Base-by-base conservation (phyloP, 495 filamentous ascomycete species). In the Letharia columbiana region DNA sequence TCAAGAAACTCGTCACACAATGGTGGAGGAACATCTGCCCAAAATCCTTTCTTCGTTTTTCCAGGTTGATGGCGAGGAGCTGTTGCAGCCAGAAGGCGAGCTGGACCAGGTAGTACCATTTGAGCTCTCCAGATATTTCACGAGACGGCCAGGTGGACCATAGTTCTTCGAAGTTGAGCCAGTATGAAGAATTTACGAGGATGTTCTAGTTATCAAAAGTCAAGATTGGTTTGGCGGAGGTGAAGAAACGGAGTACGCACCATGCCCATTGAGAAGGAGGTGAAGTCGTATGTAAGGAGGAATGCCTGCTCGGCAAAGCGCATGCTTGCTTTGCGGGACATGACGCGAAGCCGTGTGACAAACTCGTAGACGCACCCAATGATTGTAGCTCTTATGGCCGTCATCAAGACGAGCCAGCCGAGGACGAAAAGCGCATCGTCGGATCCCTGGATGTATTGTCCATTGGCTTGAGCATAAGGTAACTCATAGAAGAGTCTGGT, bases 11-110 rank as follows among this genome's bases (percentile, higher is more conserved):
- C 31, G 94, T 98, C 71, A 97, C 86, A 71, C 96, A 83, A 75
- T 98, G 94, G 75, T 98, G 94, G 15, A 86, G 87, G 65, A 98
- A 86, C 95, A 96, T 97, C 74, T 98, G 94, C 74, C 85, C 87
- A 75, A 96, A 88, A 71, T 98, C 94, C 76, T 98, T 98, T 61
- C 94, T 82, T 67, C 89, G 83, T 76, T 95, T 87, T 75, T 98
- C 95, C 66, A 98, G 89, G 76, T 98, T 88, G 72, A 98, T 88
- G 58, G 96, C 90, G 50, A 98, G 76, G 67, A 98, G 89, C 77
- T 96, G 91, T 76, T 98, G 95, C 28, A 97, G 71, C 86, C 91
- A 96, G 73, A 98, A 98, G 20, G 90, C 86, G 71, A 92, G 87
- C 75, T 98, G 92, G 37, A 87, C 89, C 57, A 98, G 81, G 69